A percentile compares a stretch with the other conserved stretches of the same genome.
Evolutionary conservation across 1,284 basidiomycete genomes (phyloP).

Genomic region (Gomphus bonarii): DNA sequence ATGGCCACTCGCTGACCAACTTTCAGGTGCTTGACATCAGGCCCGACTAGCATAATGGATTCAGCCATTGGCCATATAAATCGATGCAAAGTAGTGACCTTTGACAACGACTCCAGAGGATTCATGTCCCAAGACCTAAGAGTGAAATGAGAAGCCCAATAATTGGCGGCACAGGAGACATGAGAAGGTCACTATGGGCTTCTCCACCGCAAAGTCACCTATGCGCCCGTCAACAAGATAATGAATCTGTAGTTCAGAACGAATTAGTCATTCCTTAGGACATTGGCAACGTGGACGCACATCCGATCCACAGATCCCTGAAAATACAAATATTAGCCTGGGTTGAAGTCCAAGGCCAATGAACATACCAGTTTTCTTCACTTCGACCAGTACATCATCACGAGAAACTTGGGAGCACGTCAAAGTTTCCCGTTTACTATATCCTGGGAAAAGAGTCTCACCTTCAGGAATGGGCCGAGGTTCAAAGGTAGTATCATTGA

Average conservation of each 20-base stretch:
- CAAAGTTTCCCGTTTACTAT: not conserved
- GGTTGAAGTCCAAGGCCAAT: slow-evolving; percentile 2
- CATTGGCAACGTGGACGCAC: slow-evolving; percentile 27
- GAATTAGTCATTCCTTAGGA: not conserved
- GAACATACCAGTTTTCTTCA: slow-evolving; percentile 79
- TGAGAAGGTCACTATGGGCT: slow-evolving; percentile 54
- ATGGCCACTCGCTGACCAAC: slow-evolving; percentile 82
- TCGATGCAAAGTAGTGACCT: slow-evolving; percentile 16
- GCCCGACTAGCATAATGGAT: slow-evolving; percentile 40
- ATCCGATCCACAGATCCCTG: slow-evolving; percentile 87
- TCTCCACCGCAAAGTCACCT: slow-evolving; percentile 66
- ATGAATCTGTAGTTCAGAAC: slow-evolving; percentile 43
- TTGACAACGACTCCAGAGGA: slow-evolving; percentile 39
- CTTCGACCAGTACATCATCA: slow-evolving; percentile 80
- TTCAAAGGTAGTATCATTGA: slow-evolving; percentile 70
- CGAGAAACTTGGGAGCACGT: slow-evolving; percentile 38
- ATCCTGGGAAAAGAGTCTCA: slow-evolving; percentile 22
- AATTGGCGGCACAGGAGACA: slow-evolving; percentile 1
- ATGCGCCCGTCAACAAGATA: slow-evolving; percentile 70
- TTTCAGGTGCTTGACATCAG: slow-evolving; percentile 62
- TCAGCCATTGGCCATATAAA: not conserved
- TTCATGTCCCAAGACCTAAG: slow-evolving; percentile 46
- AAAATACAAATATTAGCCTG: slow-evolving; percentile 7
- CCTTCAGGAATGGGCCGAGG: slow-evolving; percentile 71
- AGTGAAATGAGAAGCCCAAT: not conserved